A percentile compares a stretch with the other conserved stretches of the same genome.
These are phyloP conservation scores for Wickerhamiella domercqiae DNA, from an alignment of 805 yeast genomes.

Conservation along the genomic window DNA sequence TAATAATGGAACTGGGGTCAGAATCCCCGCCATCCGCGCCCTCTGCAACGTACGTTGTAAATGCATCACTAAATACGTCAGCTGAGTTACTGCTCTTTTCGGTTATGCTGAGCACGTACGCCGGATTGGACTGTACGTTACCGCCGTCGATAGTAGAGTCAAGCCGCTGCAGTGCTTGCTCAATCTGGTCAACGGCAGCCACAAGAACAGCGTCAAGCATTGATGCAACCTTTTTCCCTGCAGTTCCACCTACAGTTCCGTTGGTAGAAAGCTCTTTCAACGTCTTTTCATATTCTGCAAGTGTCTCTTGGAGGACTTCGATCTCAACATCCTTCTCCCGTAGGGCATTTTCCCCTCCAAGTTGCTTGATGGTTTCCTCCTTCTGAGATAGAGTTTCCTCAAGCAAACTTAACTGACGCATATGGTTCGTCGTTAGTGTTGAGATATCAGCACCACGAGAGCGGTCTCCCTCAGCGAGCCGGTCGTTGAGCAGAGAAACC, in stretches of 20 bases:
- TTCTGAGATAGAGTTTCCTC: slow-evolving; percentile 16
- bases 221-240: slow-evolving; percentile 19
- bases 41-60: slow-evolving; percentile 61
- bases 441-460: slow-evolving; percentile 49
- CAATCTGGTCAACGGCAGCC: slow-evolving; percentile 56
- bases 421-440: slow-evolving; percentile 23
- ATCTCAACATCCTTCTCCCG: slow-evolving; percentile 62
- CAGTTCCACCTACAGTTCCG: slow-evolving; percentile 13
- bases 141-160: slow-evolving; percentile 70
- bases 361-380: slow-evolving; percentile 20
- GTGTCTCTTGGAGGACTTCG: slow-evolving; percentile 60
- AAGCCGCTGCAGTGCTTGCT: slow-evolving; percentile 52
- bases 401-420: slow-evolving; percentile 13
- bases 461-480: slow-evolving; percentile 44
- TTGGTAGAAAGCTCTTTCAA: slow-evolving; percentile 33
- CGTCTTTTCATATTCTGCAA: slow-evolving; percentile 46
- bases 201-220: slow-evolving; percentile 56
- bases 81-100: slow-evolving; percentile 59
- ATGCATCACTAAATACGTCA: slow-evolving; percentile 65
- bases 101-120: slow-evolving; percentile 46
- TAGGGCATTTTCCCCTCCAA: slow-evolving; percentile 25
- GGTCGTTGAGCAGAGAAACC: slow-evolving; percentile 42
- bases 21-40: slow-evolving; percentile 42
- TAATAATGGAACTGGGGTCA: slow-evolving; percentile 41
- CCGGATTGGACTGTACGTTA: slow-evolving; percentile 59